Evolutionary conservation across 2,329 filamentous ascomycete genomes (phyloP), one percentile per base, ranked within the genome.

Genomic region (Rhynchosporium secalis): DNA sequence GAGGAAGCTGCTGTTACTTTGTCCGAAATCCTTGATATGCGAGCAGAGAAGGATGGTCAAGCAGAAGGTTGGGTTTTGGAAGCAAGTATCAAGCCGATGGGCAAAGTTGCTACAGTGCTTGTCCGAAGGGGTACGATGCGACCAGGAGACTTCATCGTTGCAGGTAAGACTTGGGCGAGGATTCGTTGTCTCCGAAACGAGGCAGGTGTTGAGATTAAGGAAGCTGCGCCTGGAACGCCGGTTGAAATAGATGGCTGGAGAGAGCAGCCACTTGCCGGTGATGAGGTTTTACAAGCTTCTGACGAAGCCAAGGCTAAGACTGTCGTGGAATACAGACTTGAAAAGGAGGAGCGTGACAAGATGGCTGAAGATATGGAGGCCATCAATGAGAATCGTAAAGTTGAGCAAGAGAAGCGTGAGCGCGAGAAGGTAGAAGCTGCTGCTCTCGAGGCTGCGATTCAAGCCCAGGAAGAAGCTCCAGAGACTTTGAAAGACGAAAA

Each of bases 201-300:
- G 78, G 89, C 89, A 4, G 94, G 95, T 26, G 77, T 82, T 1
- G 81, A 87, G 12, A 78, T 98, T 15, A 69, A 79, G 0, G 87
- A 92, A 75, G 93, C 92, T 13, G 86, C 87, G 0, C 96, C 95
- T 0, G 95, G 95, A 41, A 95, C 88, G 33, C 92, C 96, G 0
- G 90, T 96, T 3, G 92, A 98, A 75, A 86, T 99, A 26, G 86
- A 97, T 65, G 95, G 95, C n/a, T 99, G 95, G 95, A 87, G 88
- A 70, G 90, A 92, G 41, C 88, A 92, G 67, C 94, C 95, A 0
- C 82, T 84, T 29, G 94, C 95, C 1, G 96, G 96, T 56, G 91
- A 96, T 70, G 86, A 92, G 78, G 88, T 96, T 8, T 80, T 99
- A 0, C 90, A 98, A 77, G 91, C 93, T 0, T 80, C 84, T 0